A percentile compares a stretch with the other conserved stretches of the same genome.
Evolutionary conservation across 768 basidiomycete species (phyloP).

Genomic region (Leccinum sublutescens): DNA sequence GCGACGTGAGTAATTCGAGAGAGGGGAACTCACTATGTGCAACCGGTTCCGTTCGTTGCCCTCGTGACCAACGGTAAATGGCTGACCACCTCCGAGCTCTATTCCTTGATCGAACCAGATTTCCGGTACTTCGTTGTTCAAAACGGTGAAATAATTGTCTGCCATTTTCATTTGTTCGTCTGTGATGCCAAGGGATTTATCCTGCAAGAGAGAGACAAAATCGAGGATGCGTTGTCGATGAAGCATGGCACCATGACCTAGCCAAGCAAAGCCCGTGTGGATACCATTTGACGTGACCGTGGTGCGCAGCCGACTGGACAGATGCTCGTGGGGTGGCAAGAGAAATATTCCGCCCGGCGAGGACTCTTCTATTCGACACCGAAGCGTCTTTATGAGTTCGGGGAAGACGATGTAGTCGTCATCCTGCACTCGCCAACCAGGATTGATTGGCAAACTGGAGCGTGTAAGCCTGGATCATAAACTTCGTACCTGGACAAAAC

Average conservation of each 20-base stretch:
- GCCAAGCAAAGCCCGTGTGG: constrained; percentile 62
- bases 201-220: constrained; percentile 49
- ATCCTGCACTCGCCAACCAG: constrained; percentile 41
- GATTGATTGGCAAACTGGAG: constrained; percentile 1
- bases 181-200: constrained; percentile 39
- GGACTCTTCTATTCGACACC: constrained; percentile 34
- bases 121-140: constrained; percentile 55
- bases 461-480: background rate
- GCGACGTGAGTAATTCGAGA: background rate
- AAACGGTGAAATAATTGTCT: constrained; percentile 66
- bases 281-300: constrained; percentile 37
- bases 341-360: constrained; percentile 44
- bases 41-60: constrained; percentile 55
- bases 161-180: constrained; percentile 60
- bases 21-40: constrained; percentile 50
- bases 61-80: constrained; percentile 60
- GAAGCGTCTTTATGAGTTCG: constrained; percentile 53
- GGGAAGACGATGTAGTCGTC: constrained; percentile 66
- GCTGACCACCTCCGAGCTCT: constrained; percentile 54
- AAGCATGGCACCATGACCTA: constrained; percentile 63
- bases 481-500: constrained; percentile 56
- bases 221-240: constrained; percentile 39
- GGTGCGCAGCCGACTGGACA: constrained; percentile 51
- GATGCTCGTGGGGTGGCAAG: constrained; percentile 59
- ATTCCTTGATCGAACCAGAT: constrained; percentile 66